Base-by-base conservation (phyloP, 768 basidiomycete species). In the Pisolithus orientalis region DNA sequence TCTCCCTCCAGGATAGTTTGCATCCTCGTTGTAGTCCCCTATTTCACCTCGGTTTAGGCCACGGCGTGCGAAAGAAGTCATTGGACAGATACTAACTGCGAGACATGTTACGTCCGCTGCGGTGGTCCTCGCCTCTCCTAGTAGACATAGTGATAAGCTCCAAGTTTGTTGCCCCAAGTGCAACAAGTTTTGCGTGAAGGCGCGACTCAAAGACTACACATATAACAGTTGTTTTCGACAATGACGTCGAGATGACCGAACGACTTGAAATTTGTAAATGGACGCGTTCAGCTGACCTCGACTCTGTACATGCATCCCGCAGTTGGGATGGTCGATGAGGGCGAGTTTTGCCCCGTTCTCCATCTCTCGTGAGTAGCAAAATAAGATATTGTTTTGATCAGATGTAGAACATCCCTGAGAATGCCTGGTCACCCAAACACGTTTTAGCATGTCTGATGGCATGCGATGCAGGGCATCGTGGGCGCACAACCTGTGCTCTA, bases 1-100 rank as follows among this genome's bases (percentile, higher is more conserved):
- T 8, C 21, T n/a, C 10, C 17, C 34, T 16, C 27, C 14, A 42
- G 28, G 1, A 14, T 28, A 44, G 32, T 43, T 55, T 16, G 47
- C 24, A 27, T 51, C 42, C n/a, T 55, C 46, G 45, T 55, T 49
- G 28, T 47, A 55, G 31, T 44, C 34, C 31, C 54, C 54, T 54
- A 28, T 14, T 44, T 31, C 16, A n/a, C 13, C 14, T 45, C 44
- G 11, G 13, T 24, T 31, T 17, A 45, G 27, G 5, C 27, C n/a
- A n/a, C 27, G 21, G 13, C 17, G 21, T 29, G 44, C 9, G 16
- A 29, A 14, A 29, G 2, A 9, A 45, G 29, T 29, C 40, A 42
- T 21, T 11, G 17, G 11, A 13, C 40, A 42, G n/a, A 29, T 45
- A 28, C 44, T 45, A 16, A 45, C 44, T 28, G 21, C 27, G 27